Evolutionary conservation across 2,329 filamentous ascomycete genomes (phyloP), one percentile per base, ranked within the genome.

Genomic region (Ascocoryne sarcoides): DNA sequence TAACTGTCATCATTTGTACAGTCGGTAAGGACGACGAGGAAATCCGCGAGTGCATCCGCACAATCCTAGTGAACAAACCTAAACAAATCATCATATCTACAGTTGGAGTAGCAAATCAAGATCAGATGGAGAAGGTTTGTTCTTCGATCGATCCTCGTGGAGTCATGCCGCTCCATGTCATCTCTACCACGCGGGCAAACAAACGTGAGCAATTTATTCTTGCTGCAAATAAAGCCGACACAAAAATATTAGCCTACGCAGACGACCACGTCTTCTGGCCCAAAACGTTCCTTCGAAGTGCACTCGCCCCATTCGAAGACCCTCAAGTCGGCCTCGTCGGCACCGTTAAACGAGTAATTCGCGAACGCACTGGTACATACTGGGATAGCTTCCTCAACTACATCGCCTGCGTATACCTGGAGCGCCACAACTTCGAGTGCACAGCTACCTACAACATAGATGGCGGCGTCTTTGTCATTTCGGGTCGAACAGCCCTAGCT

Each of bases 351-450:
- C 64, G 64, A 0, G 72, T 75, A 5, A 59, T 61, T 4, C 66
- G 71, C 2, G 60, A 61, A 2, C 43, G 42, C 34, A 30, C 50
- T 42, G 29, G 20, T 8, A 44, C 10, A n/a, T 12, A 38, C 9
- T 37, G 19, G 2, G 37, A 45, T 15, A 47, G 39, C 9, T 40
- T 53, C 4, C 30, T 45, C n/a, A 78, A 80, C 57, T 68, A 76
- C 52, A 61, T 80, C 14, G 75, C 71, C 0, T 69, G 69, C 20
- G 56, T 68, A n/a, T 79, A 80, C 52, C 66, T 82, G 1, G 67
- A 73, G 48, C 70, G 76, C 0, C 73, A 79, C 56, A 79, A 79
- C 52, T 81, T 72, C 54, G 76, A 81, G 52, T 71, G 75, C 38
- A 65, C 69, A 1, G 63, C 72, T 0, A 71, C 70, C 5, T 74